phyloP scores from a whole-genome alignment of 306 rosid genomes.

The Sicyos baderoa region DNA sequence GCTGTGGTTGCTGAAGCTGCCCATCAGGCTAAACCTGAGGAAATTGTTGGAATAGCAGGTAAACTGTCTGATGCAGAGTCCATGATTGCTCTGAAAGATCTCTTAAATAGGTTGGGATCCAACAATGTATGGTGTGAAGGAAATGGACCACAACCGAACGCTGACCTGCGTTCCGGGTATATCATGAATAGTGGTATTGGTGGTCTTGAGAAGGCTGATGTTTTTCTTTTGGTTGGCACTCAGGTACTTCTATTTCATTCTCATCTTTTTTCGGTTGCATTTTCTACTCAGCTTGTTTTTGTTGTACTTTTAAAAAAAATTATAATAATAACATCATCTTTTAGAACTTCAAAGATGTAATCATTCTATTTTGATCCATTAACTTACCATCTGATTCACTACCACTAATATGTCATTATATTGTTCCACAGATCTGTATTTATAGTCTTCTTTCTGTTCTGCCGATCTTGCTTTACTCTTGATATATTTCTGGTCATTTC shows the following conservation, averaged over 20 bases:
- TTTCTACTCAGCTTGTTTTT: slow-evolving; percentile 17
- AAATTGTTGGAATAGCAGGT: slow-evolving; percentile 87
- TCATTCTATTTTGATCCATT: neutral
- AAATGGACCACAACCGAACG: slow-evolving; percentile 53
- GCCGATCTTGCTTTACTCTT: neutral
- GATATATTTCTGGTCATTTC: slow-evolving; percentile 2
- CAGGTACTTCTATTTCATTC: slow-evolving; percentile 49
- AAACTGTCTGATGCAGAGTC: slow-evolving; percentile 95
- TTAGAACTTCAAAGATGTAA: neutral
- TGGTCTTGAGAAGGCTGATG: slow-evolving; percentile 92
- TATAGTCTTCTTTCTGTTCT: neutral
- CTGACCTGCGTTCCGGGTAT: slow-evolving; percentile 91
- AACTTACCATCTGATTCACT: neutral
- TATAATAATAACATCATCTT: neutral
- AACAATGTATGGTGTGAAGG: slow-evolving; percentile 91
- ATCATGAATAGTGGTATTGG: slow-evolving; percentile 77
- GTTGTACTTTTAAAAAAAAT: neutral
- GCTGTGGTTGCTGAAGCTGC: slow-evolving; percentile 75
- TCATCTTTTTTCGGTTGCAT: slow-evolving; percentile 8
- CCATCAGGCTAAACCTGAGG: slow-evolving; percentile 68
- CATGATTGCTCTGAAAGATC: slow-evolving; percentile 90
- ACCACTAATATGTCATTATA: neutral
- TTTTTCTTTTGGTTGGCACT: slow-evolving; percentile 84
- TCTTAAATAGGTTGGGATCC: slow-evolving; percentile 79
- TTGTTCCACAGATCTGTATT: neutral